A percentile compares a stretch with the other conserved stretches of the same genome.
Evolutionary conservation across 2,329 filamentous ascomycete species (phyloP).

Genomic region (Alternaria postmessia): DNA sequence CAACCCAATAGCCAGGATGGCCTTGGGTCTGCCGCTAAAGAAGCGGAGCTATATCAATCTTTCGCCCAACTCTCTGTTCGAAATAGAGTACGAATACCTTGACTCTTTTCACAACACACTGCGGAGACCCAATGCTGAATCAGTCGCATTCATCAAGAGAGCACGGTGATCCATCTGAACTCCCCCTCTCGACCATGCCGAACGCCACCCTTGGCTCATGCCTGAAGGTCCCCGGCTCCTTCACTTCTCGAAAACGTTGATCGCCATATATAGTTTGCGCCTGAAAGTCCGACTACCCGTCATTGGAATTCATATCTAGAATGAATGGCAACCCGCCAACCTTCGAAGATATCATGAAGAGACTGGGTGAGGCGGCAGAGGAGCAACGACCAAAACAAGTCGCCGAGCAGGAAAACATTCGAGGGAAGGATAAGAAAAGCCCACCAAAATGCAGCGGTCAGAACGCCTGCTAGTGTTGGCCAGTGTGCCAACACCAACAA

Average conservation of each 20-base stretch:
- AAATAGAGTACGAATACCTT: constrained; percentile 31
- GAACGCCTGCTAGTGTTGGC: too few species aligned
- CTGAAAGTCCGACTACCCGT: not conserved
- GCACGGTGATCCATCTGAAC: not conserved
- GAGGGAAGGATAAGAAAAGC: too few species aligned
- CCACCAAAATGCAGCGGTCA: too few species aligned
- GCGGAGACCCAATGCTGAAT: constrained; percentile 18
- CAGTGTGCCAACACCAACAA: too few species aligned
- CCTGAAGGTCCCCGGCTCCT: constrained; percentile 8
- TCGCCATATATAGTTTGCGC: constrained; percentile 5
- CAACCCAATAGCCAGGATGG: constrained; percentile 13
- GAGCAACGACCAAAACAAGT: too few species aligned
- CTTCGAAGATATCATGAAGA: too few species aligned
- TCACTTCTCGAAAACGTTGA: constrained; percentile 10
- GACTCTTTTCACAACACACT: constrained; percentile 3
- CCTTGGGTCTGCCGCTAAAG: constrained; percentile 18
- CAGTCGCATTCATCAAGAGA: constrained; percentile 18
- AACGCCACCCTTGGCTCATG: constrained; percentile 9
- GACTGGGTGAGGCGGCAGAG: too few species aligned
- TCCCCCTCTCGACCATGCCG: constrained; percentile 9
- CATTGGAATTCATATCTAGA: too few species aligned
- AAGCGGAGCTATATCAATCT: constrained; percentile 34
- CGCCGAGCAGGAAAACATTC: too few species aligned
- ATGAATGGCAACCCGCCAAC: too few species aligned
- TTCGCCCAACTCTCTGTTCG: constrained; percentile 7